phyloP scores from a whole-genome alignment of 352 stramenopile genomes.

The Globisporangium parvum region DNA sequence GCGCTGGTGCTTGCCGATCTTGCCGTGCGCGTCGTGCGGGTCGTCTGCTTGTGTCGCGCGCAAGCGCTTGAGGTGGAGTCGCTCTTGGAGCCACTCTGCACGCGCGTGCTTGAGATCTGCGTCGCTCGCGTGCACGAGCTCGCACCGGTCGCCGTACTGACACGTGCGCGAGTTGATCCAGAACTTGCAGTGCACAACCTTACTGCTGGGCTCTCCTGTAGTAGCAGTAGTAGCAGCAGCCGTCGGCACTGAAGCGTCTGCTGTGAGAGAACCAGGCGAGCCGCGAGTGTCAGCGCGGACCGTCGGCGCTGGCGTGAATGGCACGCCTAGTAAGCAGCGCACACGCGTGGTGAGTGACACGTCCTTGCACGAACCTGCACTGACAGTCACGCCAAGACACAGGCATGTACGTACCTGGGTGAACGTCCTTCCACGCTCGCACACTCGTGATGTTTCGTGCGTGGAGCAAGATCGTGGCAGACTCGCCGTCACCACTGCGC shows the following conservation, averaged over 20 bases:
- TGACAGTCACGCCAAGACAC: background rate
- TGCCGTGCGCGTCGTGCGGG: conserved; percentile 56
- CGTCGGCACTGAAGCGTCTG: too few species aligned
- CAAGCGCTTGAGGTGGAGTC: conserved; percentile 51
- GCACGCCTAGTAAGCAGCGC: conserved; percentile 14
- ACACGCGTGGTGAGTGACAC: background rate
- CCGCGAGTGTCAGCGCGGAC: conserved; percentile 16
- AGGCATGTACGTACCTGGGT: conserved; percentile 21
- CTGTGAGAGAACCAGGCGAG: background rate
- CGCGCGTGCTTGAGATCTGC: conserved; percentile 42
- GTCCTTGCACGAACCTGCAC: background rate
- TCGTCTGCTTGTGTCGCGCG: conserved; percentile 54
- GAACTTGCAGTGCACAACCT: conserved; percentile 58
- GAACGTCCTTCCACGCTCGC: conserved; percentile 42
- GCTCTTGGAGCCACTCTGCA: conserved; percentile 55
- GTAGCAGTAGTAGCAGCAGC: background rate
- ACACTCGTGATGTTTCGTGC: conserved; percentile 33
- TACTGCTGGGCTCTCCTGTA: background rate
- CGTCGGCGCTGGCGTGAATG: conserved; percentile 55
- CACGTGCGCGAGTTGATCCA: conserved; percentile 80
- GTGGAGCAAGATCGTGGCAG: conserved; percentile 30
- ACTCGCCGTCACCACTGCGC: conserved; percentile 12
- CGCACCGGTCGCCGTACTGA: conserved; percentile 59
- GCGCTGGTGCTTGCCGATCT: conserved; percentile 66
- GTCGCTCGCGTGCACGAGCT: conserved; percentile 48